Conservation (phyloP, 495 filamentous ascomycete species). For the Neurospora terricola region DNA sequence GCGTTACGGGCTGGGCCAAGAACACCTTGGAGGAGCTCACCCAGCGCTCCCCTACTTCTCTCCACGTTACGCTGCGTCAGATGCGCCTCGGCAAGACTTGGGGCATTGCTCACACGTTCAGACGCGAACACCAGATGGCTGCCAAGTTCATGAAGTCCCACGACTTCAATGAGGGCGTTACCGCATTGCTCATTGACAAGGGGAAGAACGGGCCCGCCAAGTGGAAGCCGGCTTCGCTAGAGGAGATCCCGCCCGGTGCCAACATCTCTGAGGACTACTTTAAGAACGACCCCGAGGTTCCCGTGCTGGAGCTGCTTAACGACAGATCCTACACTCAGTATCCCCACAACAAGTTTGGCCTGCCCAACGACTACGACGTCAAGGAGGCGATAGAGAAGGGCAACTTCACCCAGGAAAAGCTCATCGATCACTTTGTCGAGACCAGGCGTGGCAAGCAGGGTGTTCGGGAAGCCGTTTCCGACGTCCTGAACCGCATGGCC, state of each 20-base stretch:
- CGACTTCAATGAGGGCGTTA: slow-evolving; percentile 84
- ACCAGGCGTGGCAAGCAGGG: slow-evolving; percentile 41
- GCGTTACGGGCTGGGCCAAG: slow-evolving; percentile 57
- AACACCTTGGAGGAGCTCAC: slow-evolving; percentile 61
- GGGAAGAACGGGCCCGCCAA: slow-evolving; percentile 31
- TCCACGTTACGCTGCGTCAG: slow-evolving; percentile 72
- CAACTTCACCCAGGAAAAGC: slow-evolving; percentile 23
- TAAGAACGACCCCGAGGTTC: slow-evolving; percentile 22
- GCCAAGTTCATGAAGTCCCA: slow-evolving; percentile 72
- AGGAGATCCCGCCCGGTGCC: slow-evolving; percentile 38
- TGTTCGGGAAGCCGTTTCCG: slow-evolving; percentile 45
- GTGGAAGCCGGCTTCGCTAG: slow-evolving; percentile 65
- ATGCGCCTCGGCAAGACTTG: slow-evolving; percentile 66
- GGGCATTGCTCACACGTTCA: slow-evolving; percentile 74
- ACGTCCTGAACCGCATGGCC: slow-evolving; percentile 46
- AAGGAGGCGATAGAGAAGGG: slow-evolving; percentile 38
- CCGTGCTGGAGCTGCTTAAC: slow-evolving; percentile 41
- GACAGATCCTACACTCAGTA: slow-evolving; percentile 51
- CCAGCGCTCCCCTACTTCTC: slow-evolving; percentile 68
- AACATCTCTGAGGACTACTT: slow-evolving; percentile 55
- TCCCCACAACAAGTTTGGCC: slow-evolving; percentile 51
- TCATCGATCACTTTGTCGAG: slow-evolving; percentile 41
- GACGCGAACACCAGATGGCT: slow-evolving; percentile 71
- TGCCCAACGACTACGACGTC: slow-evolving; percentile 69
- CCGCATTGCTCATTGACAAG: slow-evolving; percentile 61